These are phyloP conservation scores for Fraxinus floribunda DNA, from an alignment of 305 asterid genomes.

Conservation along the genomic window DNA sequence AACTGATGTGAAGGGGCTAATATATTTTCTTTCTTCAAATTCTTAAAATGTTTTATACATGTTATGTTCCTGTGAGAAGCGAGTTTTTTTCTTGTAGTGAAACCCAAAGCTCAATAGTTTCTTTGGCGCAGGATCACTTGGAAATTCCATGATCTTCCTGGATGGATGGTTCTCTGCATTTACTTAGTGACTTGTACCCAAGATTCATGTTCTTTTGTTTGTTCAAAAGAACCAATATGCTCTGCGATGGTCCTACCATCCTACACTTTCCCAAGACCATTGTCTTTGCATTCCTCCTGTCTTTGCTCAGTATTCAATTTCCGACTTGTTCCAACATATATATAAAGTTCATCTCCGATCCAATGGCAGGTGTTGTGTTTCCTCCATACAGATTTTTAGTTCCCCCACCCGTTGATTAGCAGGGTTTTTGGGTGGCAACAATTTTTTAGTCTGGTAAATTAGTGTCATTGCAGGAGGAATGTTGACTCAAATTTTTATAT, in stretches of 20 bases:
- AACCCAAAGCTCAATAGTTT: slow-evolving; percentile 79
- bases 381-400: slow-evolving; percentile 40
- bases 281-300: slow-evolving; percentile 95
- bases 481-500: too few relatives aligned
- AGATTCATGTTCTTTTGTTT: slow-evolving; percentile 78
- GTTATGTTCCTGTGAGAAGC: slow-evolving; percentile 42
- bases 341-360: slow-evolving; percentile 83
- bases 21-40: slow-evolving; percentile 3
- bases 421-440: slow-evolving; percentile 47
- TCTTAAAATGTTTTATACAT: slow-evolving; percentile 22
- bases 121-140: slow-evolving; percentile 98
- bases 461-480: slow-evolving; percentile 20
- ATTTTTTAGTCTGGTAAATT: slow-evolving; percentile 34
- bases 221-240: slow-evolving; percentile 82
- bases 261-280: slow-evolving; percentile 80
- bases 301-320: slow-evolving; percentile 80
- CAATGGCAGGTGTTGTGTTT: slow-evolving; percentile 94
- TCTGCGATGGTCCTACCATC: slow-evolving; percentile 80
- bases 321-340: slow-evolving; percentile 86
- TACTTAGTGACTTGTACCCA: slow-evolving; percentile 88
- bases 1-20: slow-evolving; percentile 27
- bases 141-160: slow-evolving; percentile 84
- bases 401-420: slow-evolving; percentile 43
- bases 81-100: slow-evolving; percentile 38
- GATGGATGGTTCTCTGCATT: slow-evolving; percentile 88